These are phyloP conservation scores for Discostella stelligeroides DNA, from an alignment of 108 stramenopile genomes.

Conservation along the genomic window DNA sequence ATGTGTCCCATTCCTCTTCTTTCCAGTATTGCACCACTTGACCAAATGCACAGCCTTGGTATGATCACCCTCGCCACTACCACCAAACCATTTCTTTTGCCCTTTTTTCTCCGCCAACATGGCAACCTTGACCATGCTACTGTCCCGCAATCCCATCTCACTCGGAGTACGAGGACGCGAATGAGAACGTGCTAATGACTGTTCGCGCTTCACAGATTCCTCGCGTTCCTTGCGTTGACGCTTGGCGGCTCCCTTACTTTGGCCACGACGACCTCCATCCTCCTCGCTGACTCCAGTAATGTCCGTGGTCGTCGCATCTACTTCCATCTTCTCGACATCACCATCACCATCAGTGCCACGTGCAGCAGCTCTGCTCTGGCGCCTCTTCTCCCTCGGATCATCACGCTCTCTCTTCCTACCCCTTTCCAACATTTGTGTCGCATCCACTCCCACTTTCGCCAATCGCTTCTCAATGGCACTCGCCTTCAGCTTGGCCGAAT, in stretches of 20 bases:
- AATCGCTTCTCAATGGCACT: conserved; percentile 68
- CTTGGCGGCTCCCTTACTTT: conserved; percentile 76
- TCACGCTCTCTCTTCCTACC: conserved; percentile 64
- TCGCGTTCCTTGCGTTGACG: conserved; percentile 66
- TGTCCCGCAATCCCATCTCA: conserved; percentile 80
- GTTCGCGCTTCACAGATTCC: conserved; percentile 58
- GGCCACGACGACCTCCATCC: conserved; percentile 32
- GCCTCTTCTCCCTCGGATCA: conserved; percentile 66
- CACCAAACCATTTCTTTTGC: conserved; percentile 68
- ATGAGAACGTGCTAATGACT: conserved; percentile 73
- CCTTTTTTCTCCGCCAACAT: conserved; percentile 74
- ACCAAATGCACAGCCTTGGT: conserved; percentile 88
- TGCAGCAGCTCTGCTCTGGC: conserved; percentile 39
- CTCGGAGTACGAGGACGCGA: conserved; percentile 80
- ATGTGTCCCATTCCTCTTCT: conserved; percentile 91
- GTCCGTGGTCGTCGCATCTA: conserved; percentile 15
- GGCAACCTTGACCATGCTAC: conserved; percentile 61
- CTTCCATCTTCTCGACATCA: conserved; percentile 46
- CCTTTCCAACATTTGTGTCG: conserved; percentile 69
- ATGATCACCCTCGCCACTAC: conserved; percentile 86
- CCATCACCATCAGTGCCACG: conserved; percentile 5
- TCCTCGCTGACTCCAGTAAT: conserved; percentile 48
- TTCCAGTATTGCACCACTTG: conserved; percentile 93
- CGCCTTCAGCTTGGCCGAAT: conserved; percentile 57
- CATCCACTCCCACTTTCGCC: conserved; percentile 76